Base-by-base conservation (phyloP, 78 protist species). In the Parvularia atlantis region DNA sequence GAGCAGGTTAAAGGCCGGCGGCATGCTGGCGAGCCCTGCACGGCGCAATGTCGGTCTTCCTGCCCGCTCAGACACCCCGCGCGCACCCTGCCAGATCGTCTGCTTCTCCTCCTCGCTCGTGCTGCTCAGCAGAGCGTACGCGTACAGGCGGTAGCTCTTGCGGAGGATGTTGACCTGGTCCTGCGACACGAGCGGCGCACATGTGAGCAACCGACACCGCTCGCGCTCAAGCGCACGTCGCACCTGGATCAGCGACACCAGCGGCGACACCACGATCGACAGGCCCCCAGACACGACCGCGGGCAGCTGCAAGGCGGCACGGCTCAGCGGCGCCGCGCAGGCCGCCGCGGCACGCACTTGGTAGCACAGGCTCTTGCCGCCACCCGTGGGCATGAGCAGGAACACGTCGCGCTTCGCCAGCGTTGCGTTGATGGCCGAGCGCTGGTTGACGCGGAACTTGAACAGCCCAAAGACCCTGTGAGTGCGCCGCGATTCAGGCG, bases 331-430 rank as follows among this genome's bases (percentile, higher is more conserved):
- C 19, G 9, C 19, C 4, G 46, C 4, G 46, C 19, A 41, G 9
- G 46, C 19, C 46, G 9, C 46, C 46, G 19, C 9, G 46, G 46
- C 46, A 41, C 9, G n/a, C n/a, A 41, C 46, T 24, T 83, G 91
- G 71, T 84, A 98, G 75, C 92, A 81, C 9, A 98, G 87, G 24
- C 83, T 62, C 82, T 98, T 98, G 44, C 99, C 99, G 9, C 97
- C 98, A 30, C 99, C 99, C 16, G 99, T 98, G 44, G 99, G 99
- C 91, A 96, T 83, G 56, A 94, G 61, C 33, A 96, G 95, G 54
- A 97, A 88, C 35, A 60, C 57, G 60, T 97, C 97, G 17, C 65
- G 30, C 0, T 36, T 75, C 24, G 78, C 28, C 86, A 94, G 54
- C 16, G 84, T 37, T 2, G 94, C 91, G 65, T 92, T 90, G 63